Evolutionary conservation across 2,329 filamentous ascomycete species (phyloP), one percentile per base, ranked within the genome.

Genomic region (Epichloe sibirici): DNA sequence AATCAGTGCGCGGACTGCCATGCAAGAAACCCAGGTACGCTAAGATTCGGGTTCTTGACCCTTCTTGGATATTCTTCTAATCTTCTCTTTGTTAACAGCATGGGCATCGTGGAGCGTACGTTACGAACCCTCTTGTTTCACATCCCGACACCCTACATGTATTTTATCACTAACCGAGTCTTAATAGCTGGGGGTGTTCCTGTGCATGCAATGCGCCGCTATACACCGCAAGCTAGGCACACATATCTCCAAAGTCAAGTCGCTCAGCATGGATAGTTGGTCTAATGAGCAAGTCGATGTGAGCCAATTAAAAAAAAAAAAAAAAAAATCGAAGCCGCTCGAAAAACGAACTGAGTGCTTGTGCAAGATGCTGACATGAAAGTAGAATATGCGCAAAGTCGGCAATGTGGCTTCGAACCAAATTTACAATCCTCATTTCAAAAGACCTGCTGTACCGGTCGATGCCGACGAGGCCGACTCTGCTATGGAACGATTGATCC

Each of bases 241-340:
- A 42, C 93, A 98, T 69, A 89, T 98, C 57, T 96, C 90, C 59
- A 98, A 98, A 69, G 90, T 98, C 74, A 98, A 98, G 71, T 97
- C 90, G 39, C 71, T 98, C 72, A 97, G 87, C 69, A 97, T 98
- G 90, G 93, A 98, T 71, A 93, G 86, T 60, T 98, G 93, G 93
- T 83, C 87, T 48, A 85, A 85, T 63, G 93, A 97, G 56, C 93
- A 98, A 72, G 90, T 98, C 57, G 93, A 98, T 71, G 90, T 95
- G 42, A 51, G 49, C 25, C 31, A 5, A 17, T 17, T 17, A 2
- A 17, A 17, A 17, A 17, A 17, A 17, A 17, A 17, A 17, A 25
- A 74, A 71, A 80, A 54, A 38, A 8, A 31, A 8, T 39, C 11
- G 45, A 34, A 34, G 31, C 13, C 15, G 28, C 6, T 12, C 21